These are phyloP conservation scores for Purpureocillium lavendulum DNA, from an alignment of 2,329 filamentous ascomycete species.

Conservation along the genomic window DNA sequence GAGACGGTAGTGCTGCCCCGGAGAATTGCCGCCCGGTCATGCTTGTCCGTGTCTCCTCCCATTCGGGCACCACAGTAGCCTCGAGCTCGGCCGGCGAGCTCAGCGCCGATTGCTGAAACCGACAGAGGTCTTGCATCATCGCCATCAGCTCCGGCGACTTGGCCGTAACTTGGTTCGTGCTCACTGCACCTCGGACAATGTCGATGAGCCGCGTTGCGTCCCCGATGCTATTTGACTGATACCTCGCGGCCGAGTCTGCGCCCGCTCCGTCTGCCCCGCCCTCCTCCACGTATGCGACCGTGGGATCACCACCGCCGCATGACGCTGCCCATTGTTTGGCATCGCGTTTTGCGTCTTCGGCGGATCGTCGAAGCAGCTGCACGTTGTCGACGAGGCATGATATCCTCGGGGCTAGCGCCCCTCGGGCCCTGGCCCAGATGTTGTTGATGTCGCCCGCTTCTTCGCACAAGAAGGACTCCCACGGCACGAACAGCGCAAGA, in stretches of 20 bases:
- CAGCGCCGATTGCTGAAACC: neutral
- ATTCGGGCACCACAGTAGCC: too few species aligned
- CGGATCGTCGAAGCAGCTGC: too few species aligned
- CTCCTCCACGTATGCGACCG: neutral
- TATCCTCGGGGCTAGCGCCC: too few species aligned
- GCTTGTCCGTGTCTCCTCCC: too few species aligned
- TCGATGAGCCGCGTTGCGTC: neutral
- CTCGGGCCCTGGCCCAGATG: too few species aligned
- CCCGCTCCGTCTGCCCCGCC: neutral
- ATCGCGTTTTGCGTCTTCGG: too few species aligned
- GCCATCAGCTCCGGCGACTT: neutral
- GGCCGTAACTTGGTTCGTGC: neutral
- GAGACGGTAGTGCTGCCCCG: neutral
- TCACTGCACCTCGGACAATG: neutral
- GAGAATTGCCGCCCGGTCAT: neutral
- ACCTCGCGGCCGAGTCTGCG: neutral
- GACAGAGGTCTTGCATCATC: neutral
- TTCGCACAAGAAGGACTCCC: too few species aligned
- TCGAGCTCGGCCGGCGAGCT: neutral
- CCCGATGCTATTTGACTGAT: constrained; percentile 15
- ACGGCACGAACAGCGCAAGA: too few species aligned
- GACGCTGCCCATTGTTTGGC: too few species aligned
- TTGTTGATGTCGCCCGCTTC: too few species aligned
- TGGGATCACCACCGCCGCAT: neutral
- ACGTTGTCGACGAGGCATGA: too few species aligned